These are phyloP conservation scores for Pelargonium fulgidum DNA, from an alignment of 441 rosid genomes.

Conservation along the genomic window DNA sequence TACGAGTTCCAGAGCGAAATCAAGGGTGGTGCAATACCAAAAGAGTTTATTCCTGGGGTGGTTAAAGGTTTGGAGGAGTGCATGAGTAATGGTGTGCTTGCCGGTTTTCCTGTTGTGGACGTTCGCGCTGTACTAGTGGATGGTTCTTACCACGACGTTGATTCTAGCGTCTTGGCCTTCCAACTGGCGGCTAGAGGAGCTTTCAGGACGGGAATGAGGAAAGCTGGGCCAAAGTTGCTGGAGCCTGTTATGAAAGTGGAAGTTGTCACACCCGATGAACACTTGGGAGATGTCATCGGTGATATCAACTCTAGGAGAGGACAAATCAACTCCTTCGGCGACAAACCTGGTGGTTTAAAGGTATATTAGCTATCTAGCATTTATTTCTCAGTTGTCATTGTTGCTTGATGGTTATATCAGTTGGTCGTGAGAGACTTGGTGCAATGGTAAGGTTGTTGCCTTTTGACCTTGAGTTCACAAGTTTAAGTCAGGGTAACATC, in stretches of 20 bases:
- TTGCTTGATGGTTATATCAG: neutral
- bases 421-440: too few species aligned
- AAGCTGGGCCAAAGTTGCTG: constrained; percentile 74
- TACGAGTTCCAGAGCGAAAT: constrained; percentile 95
- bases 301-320: constrained; percentile 96
- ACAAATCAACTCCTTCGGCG: constrained; percentile 80
- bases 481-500: too few species aligned
- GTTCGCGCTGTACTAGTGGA: constrained; percentile 75
- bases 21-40: constrained; percentile 92
- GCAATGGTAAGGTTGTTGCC: too few species aligned
- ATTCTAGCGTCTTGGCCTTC: constrained; percentile 87
- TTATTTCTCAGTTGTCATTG: neutral
- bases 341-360: constrained; percentile 93
- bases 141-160: constrained; percentile 91
- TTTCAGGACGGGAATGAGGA: constrained; percentile 76
- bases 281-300: constrained; percentile 90
- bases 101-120: constrained; percentile 88
- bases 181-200: constrained; percentile 96
- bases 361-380: constrained; percentile 26
- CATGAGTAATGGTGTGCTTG: constrained; percentile 77
- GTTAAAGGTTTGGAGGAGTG: constrained; percentile 91
- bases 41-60: constrained; percentile 82
- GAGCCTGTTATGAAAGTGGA: constrained; percentile 94
- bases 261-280: constrained; percentile 91
- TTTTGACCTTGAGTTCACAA: too few species aligned